These are phyloP conservation scores for Leccinum imitatum DNA, from an alignment of 768 basidiomycete genomes.

Conservation along the genomic window DNA sequence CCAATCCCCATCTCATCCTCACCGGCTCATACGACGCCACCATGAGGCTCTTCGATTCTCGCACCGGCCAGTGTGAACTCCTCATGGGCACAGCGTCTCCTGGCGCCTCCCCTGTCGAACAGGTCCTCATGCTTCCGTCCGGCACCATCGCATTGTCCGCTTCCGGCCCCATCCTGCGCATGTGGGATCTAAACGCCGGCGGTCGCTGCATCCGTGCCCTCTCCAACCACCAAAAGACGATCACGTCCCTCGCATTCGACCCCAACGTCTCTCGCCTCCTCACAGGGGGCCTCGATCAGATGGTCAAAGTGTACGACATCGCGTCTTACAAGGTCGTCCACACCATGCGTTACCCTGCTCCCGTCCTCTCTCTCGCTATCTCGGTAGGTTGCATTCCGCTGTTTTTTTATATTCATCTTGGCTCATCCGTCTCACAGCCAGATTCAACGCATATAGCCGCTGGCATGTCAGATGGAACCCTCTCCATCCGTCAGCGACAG, in stretches of 20 bases:
- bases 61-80: slow-evolving; percentile 84
- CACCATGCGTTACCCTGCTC: slow-evolving; percentile 97
- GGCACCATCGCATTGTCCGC: slow-evolving; percentile 82
- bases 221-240: slow-evolving; percentile 98
- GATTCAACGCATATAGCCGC: slow-evolving; percentile 96
- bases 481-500: slow-evolving; percentile 93
- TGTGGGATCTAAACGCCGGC: slow-evolving; percentile 94
- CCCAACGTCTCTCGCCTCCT: slow-evolving; percentile 73
- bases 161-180: slow-evolving; percentile 87
- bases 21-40: slow-evolving; percentile 96
- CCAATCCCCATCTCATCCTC: slow-evolving; percentile 80
- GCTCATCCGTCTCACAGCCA: slow-evolving; percentile 51
- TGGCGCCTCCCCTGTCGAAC: slow-evolving; percentile 70
- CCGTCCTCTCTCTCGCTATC: slow-evolving; percentile 84
- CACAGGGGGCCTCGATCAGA: slow-evolving; percentile 90
- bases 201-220: slow-evolving; percentile 87
- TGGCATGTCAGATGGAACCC: slow-evolving; percentile 96
- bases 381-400: slow-evolving; percentile 53
- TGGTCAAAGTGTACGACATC: slow-evolving; percentile 99
- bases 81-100: slow-evolving; percentile 53
- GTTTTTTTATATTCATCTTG: not conserved
- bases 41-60: slow-evolving; percentile 81
- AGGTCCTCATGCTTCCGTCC: slow-evolving; percentile 90
- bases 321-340: slow-evolving; percentile 93
- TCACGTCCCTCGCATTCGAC: slow-evolving; percentile 86